Percentiles rank a stretch among this genome's conserved stretches.
phyloP scores from a whole-genome alignment of 345 rosid genomes.

The Populus nigra region DNA sequence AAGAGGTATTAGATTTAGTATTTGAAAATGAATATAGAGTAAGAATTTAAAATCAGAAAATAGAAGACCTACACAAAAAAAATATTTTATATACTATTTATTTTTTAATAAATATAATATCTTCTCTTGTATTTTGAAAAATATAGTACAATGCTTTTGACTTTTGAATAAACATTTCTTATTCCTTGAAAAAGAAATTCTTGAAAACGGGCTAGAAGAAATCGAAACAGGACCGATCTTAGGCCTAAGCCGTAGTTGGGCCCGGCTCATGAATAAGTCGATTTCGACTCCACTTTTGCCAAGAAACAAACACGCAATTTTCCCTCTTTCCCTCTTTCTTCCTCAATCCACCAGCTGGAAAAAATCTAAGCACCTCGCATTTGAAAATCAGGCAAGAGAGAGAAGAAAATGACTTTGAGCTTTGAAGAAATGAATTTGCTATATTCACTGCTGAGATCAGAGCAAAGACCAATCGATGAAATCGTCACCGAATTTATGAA shows the following conservation, averaged over 20 bases:
- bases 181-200: neutral
- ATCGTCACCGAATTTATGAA: constrained; percentile 57
- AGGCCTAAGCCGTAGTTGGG: neutral
- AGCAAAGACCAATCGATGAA: constrained; percentile 51
- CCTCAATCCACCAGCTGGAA: neutral
- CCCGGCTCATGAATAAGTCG: neutral
- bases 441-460: constrained; percentile 47
- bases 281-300: neutral
- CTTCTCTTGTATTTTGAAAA: no score
- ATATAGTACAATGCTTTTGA: no score
- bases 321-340: neutral
- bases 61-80: no score
- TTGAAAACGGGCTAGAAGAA: neutral
- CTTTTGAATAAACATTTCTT: neutral
- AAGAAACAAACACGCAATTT: neutral
- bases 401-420: constrained; percentile 33
- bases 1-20: no score
- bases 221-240: neutral
- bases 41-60: no score
- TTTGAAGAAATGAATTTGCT: constrained; percentile 51
- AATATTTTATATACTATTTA: no score
- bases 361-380: neutral
- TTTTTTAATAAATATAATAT: no score
- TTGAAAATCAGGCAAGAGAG: neutral
- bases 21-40: no score